Percentiles rank a stretch among this genome's conserved stretches.
Evolutionary conservation across 106 monocot genomes (phyloP).

Genomic region (Apostasia shenzhenica): DNA sequence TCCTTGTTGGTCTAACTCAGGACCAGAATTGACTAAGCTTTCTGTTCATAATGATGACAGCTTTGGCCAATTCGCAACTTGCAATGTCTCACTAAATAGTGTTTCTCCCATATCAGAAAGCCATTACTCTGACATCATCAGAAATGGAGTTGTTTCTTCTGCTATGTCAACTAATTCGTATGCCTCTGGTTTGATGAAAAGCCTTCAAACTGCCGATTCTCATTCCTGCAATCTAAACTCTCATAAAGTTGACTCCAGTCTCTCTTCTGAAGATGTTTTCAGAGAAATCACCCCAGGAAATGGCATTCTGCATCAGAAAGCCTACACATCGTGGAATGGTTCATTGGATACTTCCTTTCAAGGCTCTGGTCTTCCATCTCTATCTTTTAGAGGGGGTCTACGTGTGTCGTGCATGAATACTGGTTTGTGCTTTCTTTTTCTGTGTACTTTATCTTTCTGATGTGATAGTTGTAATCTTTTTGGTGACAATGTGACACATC

Average conservation of each 20-base stretch:
- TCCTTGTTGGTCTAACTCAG: slow-evolving; percentile 15
- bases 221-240: slow-evolving; percentile 11
- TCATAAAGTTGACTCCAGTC: slow-evolving; percentile 5
- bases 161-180: slow-evolving; percentile 16
- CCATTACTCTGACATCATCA: slow-evolving; percentile 10
- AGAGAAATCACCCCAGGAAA: slow-evolving; percentile 7
- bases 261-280: slow-evolving; percentile 17
- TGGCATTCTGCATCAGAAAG: slow-evolving; percentile 15
- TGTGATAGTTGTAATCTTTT: too few relatives aligned
- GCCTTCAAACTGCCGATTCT: slow-evolving; percentile 18
- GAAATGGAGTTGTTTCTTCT: slow-evolving; percentile 18
- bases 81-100: slow-evolving; percentile 11
- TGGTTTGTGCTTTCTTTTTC: slow-evolving; percentile 17
- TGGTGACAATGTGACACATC: neutral
- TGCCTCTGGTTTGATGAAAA: slow-evolving; percentile 9
- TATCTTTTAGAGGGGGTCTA: slow-evolving; percentile 23
- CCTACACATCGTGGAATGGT: slow-evolving; percentile 2
- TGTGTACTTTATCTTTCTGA: too few relatives aligned
- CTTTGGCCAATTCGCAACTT: slow-evolving; percentile 11
- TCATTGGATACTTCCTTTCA: slow-evolving; percentile 17
- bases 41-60: slow-evolving; percentile 8
- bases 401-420: slow-evolving; percentile 61
- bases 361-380: slow-evolving; percentile 11
- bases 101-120: slow-evolving; percentile 14
- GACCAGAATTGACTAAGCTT: slow-evolving; percentile 12